Evolutionary conservation across 164 flowering plant genomes (phyloP).

Genomic region (Magnolia sinica): DNA sequence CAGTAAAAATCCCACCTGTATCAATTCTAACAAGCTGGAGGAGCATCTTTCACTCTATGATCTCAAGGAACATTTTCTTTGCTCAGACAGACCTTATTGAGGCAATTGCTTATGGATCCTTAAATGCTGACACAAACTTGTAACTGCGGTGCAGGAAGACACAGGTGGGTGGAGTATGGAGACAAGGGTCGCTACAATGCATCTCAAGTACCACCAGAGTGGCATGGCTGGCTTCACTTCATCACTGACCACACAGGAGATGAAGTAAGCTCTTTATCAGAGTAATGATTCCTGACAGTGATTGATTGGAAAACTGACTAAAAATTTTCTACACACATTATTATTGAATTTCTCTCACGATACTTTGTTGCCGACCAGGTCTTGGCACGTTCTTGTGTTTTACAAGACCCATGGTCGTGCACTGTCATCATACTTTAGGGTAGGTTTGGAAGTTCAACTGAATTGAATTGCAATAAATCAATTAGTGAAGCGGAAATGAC

Average conservation of each 20-base stretch:
- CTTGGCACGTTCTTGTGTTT: too few species aligned
- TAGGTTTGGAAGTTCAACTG: too few species aligned
- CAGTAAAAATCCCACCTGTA: too few species aligned
- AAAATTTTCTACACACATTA: background rate
- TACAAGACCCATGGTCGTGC: too few species aligned
- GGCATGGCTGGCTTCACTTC: slow-evolving; percentile 99
- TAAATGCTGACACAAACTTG: background rate
- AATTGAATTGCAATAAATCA: too few species aligned
- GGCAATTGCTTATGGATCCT: background rate
- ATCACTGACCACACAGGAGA: slow-evolving; percentile 97
- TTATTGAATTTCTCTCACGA: too few species aligned
- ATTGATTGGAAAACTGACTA: background rate
- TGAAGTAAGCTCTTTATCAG: slow-evolving; percentile 47
- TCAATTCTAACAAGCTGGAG: too few species aligned
- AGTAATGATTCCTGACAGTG: background rate
- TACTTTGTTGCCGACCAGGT: too few species aligned
- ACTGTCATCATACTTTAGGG: too few species aligned
- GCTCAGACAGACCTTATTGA: background rate
- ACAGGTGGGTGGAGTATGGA: slow-evolving; percentile 98
- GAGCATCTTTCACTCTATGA: too few species aligned
- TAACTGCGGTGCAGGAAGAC: slow-evolving; percentile 58
- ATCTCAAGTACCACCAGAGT: slow-evolving; percentile 96
- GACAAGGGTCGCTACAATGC: slow-evolving; percentile 85
- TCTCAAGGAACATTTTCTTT: background rate
- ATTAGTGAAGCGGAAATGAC: too few species aligned